Percentiles rank a stretch among this genome's conserved stretches.
Evolutionary conservation across 2,329 filamentous ascomycete genomes (phyloP).

Genomic region (Sporothrix luriei): DNA sequence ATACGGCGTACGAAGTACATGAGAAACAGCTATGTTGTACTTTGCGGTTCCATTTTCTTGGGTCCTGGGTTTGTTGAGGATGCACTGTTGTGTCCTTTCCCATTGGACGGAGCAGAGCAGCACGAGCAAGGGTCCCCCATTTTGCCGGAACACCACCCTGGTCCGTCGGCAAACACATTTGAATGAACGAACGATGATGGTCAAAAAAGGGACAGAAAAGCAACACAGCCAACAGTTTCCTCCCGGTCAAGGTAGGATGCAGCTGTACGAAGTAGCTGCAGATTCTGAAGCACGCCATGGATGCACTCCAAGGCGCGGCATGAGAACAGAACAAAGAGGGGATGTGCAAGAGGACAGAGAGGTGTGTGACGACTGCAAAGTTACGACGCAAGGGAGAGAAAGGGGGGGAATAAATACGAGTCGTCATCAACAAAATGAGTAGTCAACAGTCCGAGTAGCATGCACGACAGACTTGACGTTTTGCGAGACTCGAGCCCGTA

Average conservation of each 20-base stretch:
- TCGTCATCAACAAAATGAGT: no score
- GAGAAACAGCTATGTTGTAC: no score
- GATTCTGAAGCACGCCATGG: not conserved
- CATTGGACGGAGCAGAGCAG: not conserved
- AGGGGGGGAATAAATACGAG: no score
- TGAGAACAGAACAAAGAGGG: constrained; percentile 17
- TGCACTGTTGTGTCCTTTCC: not conserved
- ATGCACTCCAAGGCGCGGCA: not conserved
- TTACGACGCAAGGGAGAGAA: not conserved
- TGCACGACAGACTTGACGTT: not conserved
- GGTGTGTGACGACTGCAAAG: not conserved
- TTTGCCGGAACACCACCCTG: not conserved
- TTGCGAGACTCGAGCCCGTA: not conserved
- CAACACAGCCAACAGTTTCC: not conserved
- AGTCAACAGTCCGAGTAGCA: not conserved
- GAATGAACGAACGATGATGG: not conserved
- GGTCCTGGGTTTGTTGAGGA: not conserved
- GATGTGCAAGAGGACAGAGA: not conserved
- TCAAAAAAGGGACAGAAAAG: not conserved
- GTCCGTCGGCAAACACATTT: not conserved
- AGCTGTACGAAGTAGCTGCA: constrained; percentile 18
- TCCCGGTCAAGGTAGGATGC: not conserved
- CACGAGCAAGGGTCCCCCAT: not conserved
- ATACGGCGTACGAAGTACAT: not conserved
- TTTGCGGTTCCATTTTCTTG: constrained; percentile 17